Evolutionary conservation across 176 grass and related monocot species (phyloP), one percentile per base, ranked within the genome.

Genomic region (Zea luxurians): DNA sequence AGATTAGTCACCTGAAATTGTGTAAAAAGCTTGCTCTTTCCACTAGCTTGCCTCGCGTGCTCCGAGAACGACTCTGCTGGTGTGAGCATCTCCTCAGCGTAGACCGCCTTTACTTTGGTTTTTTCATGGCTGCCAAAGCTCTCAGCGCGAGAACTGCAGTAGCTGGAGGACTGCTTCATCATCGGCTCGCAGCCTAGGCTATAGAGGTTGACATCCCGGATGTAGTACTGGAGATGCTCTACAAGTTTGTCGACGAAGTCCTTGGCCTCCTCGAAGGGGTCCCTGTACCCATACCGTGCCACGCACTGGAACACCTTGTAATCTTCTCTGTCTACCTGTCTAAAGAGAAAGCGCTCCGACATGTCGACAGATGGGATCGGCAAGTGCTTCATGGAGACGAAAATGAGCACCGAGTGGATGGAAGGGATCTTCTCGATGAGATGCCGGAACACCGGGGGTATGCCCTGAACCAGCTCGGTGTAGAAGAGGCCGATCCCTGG

Each of bases 381-480:
- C 35, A 78, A 38, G 45, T 78, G 81, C 74, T 90, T 90, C 37
- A 90, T 75, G 0, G 88, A 90, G 47, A 90, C 80, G 2, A 90
- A 80, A 36, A 90, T 61, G n/a, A 90, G 84, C 61, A 90, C 79
- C 0, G 75, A 86, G 59, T 87, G 83, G 20, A 90, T 71, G 47
- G 83, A 61, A 11, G 83, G 80, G 16, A 90, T 80, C 46, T 86
- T 83, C 4, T 80, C 75, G 6, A 86, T 60, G 54, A 82, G 76
- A 61, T 89, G 88, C 37, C 48, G 73, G 57, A 86, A 82, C 48
- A 90, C 76, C 0, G 87, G 88, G 1, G 83, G 88, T 50, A 89
- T 78, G n/a, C 88, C 83, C 27, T 89, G 82, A 3, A 89, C 87
- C 13, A 90, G 27, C 57, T 90, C 88, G 0, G 74, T 86, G 55